These are phyloP conservation scores for Hyphodiscus hymeniophilus DNA, from an alignment of 495 filamentous ascomycete genomes.

Conservation along the genomic window DNA sequence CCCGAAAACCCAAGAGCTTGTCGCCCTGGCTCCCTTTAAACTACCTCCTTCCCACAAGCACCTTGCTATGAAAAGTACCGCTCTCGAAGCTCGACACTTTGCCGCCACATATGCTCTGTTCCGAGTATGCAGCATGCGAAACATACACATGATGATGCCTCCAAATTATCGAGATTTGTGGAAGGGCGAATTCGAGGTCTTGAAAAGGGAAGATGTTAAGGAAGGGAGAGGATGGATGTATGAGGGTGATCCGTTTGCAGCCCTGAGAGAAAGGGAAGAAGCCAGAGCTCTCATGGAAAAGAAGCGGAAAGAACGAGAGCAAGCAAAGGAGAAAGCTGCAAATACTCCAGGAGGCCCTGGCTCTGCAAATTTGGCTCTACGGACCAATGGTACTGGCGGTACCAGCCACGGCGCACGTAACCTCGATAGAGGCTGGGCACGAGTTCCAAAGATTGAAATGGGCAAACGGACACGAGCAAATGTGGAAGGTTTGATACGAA, in stretches of 20 bases:
- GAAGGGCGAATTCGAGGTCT: conserved; percentile 71
- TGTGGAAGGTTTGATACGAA: conserved; percentile 69
- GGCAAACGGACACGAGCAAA: conserved; percentile 64
- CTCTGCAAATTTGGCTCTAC: conserved; percentile 15
- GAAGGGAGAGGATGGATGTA: conserved; percentile 86
- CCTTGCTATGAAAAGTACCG: conserved; percentile 57
- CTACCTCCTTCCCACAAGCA: conserved; percentile 66
- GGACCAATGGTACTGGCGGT: conserved; percentile 25
- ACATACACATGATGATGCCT: conserved; percentile 89
- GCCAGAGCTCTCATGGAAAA: conserved; percentile 63
- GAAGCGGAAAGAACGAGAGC: conserved; percentile 55
- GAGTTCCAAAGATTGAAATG: conserved; percentile 87
- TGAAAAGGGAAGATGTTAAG: conserved; percentile 70
- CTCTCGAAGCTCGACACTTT: conserved; percentile 86
- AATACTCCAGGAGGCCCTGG: conserved; percentile 40
- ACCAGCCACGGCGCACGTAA: conserved; percentile 26
- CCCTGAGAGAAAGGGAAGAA: conserved; percentile 68
- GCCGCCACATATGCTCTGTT: conserved; percentile 86
- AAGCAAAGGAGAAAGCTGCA: conserved; percentile 51
- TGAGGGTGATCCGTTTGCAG: conserved; percentile 86
- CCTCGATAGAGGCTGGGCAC: conserved; percentile 63
- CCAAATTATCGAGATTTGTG: conserved; percentile 79
- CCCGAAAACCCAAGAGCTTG: conserved; percentile 71
- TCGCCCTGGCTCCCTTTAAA: conserved; percentile 68
- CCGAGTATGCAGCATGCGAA: conserved; percentile 87